These are phyloP conservation scores for Ophiostoma ulmi DNA, from an alignment of 2,329 filamentous ascomycete species.

Conservation along the genomic window DNA sequence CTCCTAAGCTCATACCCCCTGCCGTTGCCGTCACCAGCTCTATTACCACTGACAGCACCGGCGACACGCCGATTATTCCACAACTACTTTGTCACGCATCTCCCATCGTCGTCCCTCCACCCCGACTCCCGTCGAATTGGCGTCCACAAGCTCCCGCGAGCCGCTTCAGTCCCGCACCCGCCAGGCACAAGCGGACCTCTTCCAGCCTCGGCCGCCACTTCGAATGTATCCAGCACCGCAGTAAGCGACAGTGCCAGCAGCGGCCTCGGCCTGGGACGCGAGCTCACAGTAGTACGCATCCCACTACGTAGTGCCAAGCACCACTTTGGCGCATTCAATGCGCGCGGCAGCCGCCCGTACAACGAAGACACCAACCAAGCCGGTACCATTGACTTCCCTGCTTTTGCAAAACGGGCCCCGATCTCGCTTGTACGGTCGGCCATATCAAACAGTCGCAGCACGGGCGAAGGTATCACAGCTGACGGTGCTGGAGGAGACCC, in stretches of 20 bases:
- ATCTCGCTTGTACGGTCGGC: conserved; percentile 49
- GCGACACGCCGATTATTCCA: conserved; percentile 56
- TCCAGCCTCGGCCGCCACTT: conserved; percentile 39
- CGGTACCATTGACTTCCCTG: conserved; percentile 84
- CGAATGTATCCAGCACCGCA: conserved; percentile 43
- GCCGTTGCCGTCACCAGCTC: background rate
- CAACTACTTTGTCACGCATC: conserved; percentile 94
- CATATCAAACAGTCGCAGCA: conserved; percentile 46
- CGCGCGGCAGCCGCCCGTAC: conserved; percentile 75
- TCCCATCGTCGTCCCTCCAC: conserved; percentile 87
- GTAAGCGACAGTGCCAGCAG: conserved; percentile 31
- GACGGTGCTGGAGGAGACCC: conserved; percentile 75
- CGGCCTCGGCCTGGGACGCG: conserved; percentile 48
- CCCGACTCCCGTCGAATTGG: conserved; percentile 66
- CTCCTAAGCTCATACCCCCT: background rate
- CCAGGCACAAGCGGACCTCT: conserved; percentile 46
- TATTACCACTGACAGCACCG: background rate
- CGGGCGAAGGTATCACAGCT: conserved; percentile 61
- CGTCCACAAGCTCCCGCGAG: conserved; percentile 77
- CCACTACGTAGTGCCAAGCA: conserved; percentile 91
- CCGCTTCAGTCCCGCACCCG: conserved; percentile 73
- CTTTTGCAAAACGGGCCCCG: conserved; percentile 81
- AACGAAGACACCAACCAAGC: conserved; percentile 96
- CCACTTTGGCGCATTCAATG: conserved; percentile 78
- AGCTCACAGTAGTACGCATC: conserved; percentile 91